Base-by-base conservation (phyloP, 2,329 filamentous ascomycete genomes). In the Sarocladium oryzae region DNA sequence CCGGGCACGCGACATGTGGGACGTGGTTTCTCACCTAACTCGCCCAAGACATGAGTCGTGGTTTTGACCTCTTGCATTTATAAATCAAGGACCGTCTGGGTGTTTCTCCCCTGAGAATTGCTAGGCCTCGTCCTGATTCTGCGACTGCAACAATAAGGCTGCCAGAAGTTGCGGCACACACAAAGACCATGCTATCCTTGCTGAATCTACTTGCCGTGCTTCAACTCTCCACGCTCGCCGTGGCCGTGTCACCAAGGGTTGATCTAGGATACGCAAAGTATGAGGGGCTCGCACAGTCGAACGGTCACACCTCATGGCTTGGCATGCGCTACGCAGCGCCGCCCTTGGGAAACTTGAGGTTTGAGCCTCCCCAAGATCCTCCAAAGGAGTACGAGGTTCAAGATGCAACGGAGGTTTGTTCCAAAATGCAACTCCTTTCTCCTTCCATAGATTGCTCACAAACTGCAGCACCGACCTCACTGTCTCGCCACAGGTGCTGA, bases 281-380 rank as follows among this genome's bases (percentile, higher is more conserved):
- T 60, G 65, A 73, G 48, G 88, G 88, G 8, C 66, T 69, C 3
- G 61, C 70, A 1, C 69, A 76, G 1, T 57, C 66, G 0, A 78
- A 79, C 57, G 84, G 82, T 1, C 69, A 89, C 45, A 81, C 78
- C 2, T 76, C 85, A 63, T 92, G 86, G 85, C 74, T 88, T 7
- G 88, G 86, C 1, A 80, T 93, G 56, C 79, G 86, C 38, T 93
- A 82, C 69, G 88, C 87, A 1, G 82, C 84, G 4, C 73, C 86
- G 13, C 88, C 88, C 0, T 52, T 86, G 2, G 84, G 82, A 1
- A 58, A 77, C 5, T 62, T 88, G 54, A 76, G 88, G 18, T 92
- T 90, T 61, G 71, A 75, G 50, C 80, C 82, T 11, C 86, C 88
- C 0, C 70, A 77, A 58, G 82, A 88, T 62, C 86, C 87, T 2